Percentiles rank a stretch among this genome's conserved stretches.
These are phyloP conservation scores for Phyllosticta citribraziliensis DNA, from an alignment of 2,329 filamentous ascomycete genomes.

Conservation along the genomic window DNA sequence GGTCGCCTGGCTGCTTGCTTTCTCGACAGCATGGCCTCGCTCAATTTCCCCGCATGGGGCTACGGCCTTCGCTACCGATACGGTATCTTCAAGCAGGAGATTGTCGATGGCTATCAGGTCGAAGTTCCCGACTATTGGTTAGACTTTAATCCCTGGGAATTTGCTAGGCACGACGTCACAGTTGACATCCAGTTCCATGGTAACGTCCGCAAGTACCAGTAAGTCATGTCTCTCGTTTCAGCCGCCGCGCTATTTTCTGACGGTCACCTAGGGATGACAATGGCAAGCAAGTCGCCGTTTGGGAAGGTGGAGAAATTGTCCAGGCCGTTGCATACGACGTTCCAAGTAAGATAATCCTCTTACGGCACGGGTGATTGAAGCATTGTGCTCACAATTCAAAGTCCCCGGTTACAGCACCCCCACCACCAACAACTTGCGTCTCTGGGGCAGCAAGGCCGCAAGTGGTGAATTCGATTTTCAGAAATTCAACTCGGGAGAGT, in stretches of 20 bases:
- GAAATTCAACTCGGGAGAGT: conserved; percentile 97
- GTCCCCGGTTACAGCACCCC: conserved; percentile 84
- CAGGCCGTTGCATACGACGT: conserved; percentile 91
- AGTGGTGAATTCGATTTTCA: conserved; percentile 98
- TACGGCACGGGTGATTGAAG: no score
- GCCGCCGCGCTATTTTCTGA: conserved; percentile 10
- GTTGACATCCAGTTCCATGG: conserved; percentile 98
- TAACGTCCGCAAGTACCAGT: conserved; percentile 57
- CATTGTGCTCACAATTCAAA: conserved; percentile 21
- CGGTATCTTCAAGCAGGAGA: conserved; percentile 97
- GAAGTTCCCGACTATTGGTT: conserved; percentile 99
- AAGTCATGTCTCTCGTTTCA: neutral
- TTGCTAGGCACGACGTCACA: conserved; percentile 86
- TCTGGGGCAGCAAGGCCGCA: conserved; percentile 97
- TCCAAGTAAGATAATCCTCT: conserved; percentile 23
- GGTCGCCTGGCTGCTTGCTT: conserved; percentile 94
- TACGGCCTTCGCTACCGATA: conserved; percentile 94
- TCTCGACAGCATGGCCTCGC: conserved; percentile 85
- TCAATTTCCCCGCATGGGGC: conserved; percentile 95
- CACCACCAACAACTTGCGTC: conserved; percentile 89
- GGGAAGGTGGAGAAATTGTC: conserved; percentile 91
- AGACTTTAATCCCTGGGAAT: conserved; percentile 99
- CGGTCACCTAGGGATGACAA: conserved; percentile 49
- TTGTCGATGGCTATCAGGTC: conserved; percentile 94
- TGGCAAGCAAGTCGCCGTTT: conserved; percentile 64